Evolutionary conservation across 208 protist species (phyloP), one percentile per base, ranked within the genome.

Genomic region (Jaenimonas drosophilae): DNA sequence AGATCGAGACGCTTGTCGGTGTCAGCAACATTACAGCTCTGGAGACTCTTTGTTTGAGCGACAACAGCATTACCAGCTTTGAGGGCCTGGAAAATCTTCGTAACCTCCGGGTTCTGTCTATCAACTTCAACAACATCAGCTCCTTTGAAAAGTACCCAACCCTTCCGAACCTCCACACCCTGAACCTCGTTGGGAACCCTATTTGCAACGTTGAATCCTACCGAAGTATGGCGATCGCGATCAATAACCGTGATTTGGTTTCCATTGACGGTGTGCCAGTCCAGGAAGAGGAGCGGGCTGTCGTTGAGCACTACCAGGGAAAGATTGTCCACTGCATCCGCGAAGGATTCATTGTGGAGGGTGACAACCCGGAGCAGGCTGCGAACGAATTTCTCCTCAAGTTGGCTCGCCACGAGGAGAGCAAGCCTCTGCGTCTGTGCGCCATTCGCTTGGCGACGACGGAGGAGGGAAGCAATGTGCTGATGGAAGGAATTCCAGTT

Each of bases 121-220:
- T 96, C 32, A 96, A 92, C 70, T 94, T 94, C 68, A 93, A 96
- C 63, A 88, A 76, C 53, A 94, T 96, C 60, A 64, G 78, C 11
- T 82, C 65, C 51, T 96, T 96, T 39, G 68, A 93, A 42, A 49
- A 70, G 42, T 96, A 85, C 58, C 81, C 81, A 5, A 64, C 64
- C 28, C 68, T 96, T 30, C 88, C 88, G 16, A 78, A 71, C 40
- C 53, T 96, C 29, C 85, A 96, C 66, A 89, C 83, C 17, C 69
- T 96, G 25, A 94, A 96, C 64, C 70, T 96, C 25, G 76, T 92
- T 20, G 84, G 85, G 23, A 96, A 96, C 67, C 88, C 88, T 4
- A 65, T 96, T 44, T 81, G 79, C 20, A 80, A 88, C 24, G 66
- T 78, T 21, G 70, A 69, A 2, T 87, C 81, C 16, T 96, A 92